phyloP scores from a whole-genome alignment of 2,329 filamentous ascomycete genomes.

The Salinomyces thailandicus region DNA sequence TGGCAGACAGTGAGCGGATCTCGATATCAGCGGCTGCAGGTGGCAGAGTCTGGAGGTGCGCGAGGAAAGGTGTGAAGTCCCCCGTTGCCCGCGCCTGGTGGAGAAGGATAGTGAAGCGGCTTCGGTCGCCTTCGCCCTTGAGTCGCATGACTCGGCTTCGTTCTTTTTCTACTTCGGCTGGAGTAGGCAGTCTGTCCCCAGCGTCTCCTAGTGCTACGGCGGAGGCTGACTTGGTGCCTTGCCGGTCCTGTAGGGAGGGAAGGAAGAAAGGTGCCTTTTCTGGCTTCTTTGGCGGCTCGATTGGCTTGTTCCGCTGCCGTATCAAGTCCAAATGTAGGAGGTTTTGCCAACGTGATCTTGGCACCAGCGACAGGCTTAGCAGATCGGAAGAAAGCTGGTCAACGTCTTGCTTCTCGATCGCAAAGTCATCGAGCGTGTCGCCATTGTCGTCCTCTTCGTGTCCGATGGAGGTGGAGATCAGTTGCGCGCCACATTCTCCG shows the following conservation, averaged over 20 bases:
- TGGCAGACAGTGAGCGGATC: conserved; percentile 61
- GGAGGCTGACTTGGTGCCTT: conserved; percentile 10
- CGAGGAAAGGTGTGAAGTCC: conserved; percentile 59
- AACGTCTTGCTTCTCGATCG: conserved; percentile 28
- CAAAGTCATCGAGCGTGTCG: conserved; percentile 40
- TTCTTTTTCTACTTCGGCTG: conserved; percentile 19
- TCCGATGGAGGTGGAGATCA: conserved; percentile 52
- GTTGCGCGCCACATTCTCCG: conserved; percentile 65
- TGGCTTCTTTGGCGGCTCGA: conserved; percentile 78
- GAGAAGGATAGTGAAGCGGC: conserved; percentile 41
- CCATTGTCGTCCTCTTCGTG: conserved; percentile 43
- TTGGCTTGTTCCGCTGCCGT: conserved; percentile 84
- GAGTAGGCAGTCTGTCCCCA: conserved; percentile 9
- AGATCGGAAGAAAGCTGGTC: conserved; percentile 59
- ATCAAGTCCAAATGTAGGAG: conserved; percentile 86
- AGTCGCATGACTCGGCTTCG: conserved; percentile 20
- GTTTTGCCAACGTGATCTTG: conserved; percentile 88
- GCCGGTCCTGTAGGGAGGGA: conserved; percentile 47
- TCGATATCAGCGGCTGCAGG: conserved; percentile 84
- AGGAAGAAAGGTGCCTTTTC: conserved; percentile 96
- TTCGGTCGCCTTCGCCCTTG: conserved; percentile 14
- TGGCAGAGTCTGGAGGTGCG: conserved; percentile 67
- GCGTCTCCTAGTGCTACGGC: conserved; percentile 17
- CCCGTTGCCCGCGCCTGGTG: conserved; percentile 35
- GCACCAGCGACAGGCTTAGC: conserved; percentile 80